Base-by-base conservation (phyloP, 2,329 filamentous ascomycete genomes). In the Penicillium sp. region DNA sequence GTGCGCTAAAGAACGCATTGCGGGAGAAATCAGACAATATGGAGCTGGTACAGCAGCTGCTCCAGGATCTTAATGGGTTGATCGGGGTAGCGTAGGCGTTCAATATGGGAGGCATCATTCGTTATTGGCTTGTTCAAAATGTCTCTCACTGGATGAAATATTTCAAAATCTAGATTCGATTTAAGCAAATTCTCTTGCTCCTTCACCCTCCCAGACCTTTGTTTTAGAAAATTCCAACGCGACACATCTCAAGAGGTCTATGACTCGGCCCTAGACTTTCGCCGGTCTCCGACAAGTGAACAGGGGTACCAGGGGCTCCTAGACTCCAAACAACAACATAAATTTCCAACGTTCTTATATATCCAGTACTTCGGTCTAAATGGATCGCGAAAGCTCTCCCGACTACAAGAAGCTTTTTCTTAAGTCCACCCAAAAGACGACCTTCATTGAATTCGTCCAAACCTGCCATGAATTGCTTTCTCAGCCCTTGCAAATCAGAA, bases 11-110 rank as follows among this genome's bases (percentile, higher is more conserved):
- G 25, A 31, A 46, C 1, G 25, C 21, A 21, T 4, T 51, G 23
- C 47, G 31, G 19, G 47, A 56, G 13, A 41, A 52, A 9, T 51
- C 54, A 19, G 54, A 56, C 33, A 31, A 56, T 21, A 31, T 51
- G 47, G 54, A 56, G 13, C 23, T 43, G 7, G 25, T 52, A n/a
- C 40, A 46, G 13, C 19, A 45, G 15, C n/a, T 17, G 4, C 40
- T 50, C 4, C 6, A 43, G n/a, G 38, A 33, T 23, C 47, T 56
- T 7, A 27, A 51, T 66, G 10, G 52, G 47, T 45, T 56, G 38
- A 33, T 50, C 2, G 21, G 37, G 8, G 27, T 40, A 19, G 9
- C 8, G 21, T 50, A 50, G 25, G 21, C 19, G 23, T 31, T 35
- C n/a, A 12, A 33, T 35, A 8, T 35, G 29, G 21, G 15, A 25